phyloP scores from a whole-genome alignment of 768 basidiomycete genomes.

The Lactarius evosmus region DNA sequence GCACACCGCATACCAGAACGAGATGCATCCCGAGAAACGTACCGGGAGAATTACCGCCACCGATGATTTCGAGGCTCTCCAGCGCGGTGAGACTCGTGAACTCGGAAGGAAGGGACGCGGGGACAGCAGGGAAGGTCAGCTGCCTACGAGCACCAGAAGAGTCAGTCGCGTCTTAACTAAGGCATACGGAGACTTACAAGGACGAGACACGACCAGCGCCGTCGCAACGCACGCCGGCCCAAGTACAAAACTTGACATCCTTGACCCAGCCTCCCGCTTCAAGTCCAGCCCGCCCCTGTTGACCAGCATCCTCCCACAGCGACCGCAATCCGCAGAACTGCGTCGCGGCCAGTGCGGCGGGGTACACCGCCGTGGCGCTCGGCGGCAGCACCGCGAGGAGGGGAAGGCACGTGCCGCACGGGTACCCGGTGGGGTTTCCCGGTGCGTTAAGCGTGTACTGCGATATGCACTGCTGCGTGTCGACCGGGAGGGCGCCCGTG shows the following conservation, averaged over 20 bases:
- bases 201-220: conserved; percentile 40
- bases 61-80: conserved; percentile 40
- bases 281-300: conserved; percentile 40
- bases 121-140: conserved; percentile 47
- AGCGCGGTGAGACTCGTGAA: conserved; percentile 41
- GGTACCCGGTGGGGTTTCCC: conserved; percentile 42
- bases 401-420: conserved; percentile 46
- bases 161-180: conserved; percentile 7
- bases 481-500: conserved; percentile 36
- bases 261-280: conserved; percentile 45
- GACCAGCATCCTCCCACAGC: conserved; percentile 40
- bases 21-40: conserved; percentile 14
- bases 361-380: conserved; percentile 31
- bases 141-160: conserved; percentile 30
- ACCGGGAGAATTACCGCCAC: conserved; percentile 45
- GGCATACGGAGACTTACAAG: conserved; percentile 37
- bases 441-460: conserved; percentile 47
- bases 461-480: conserved; percentile 44
- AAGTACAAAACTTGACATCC: conserved; percentile 45
- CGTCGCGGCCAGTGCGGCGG: conserved; percentile 38
- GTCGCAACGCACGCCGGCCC: conserved; percentile 47
- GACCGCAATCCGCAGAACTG: conserved; percentile 50
- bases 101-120: conserved; percentile 43
- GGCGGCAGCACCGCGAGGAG: conserved; percentile 39
- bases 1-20: not conserved